These are phyloP conservation scores for Candida silvatica DNA, from an alignment of 805 yeast genomes.

Conservation along the genomic window DNA sequence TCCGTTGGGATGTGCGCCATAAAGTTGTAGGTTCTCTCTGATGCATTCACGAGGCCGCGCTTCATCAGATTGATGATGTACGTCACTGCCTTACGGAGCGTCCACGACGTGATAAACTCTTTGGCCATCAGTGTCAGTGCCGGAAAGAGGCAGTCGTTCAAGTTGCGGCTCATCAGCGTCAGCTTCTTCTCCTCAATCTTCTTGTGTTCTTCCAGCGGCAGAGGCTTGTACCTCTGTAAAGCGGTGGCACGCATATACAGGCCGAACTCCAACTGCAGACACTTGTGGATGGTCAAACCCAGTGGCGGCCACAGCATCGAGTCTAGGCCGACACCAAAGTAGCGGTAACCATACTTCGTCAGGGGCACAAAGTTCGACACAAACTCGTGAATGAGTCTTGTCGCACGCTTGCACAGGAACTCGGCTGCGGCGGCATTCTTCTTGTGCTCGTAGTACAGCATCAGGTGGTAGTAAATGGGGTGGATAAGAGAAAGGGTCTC, in stretches of 20 bases:
- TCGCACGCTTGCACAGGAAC: conserved; percentile 28
- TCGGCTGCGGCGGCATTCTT: conserved; percentile 28
- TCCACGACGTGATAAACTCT: conserved; percentile 33
- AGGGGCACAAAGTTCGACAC: conserved; percentile 28
- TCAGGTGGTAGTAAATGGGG: conserved; percentile 33
- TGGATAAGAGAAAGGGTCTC: conserved; percentile 26
- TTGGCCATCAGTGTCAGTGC: neutral
- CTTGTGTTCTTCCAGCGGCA: neutral
- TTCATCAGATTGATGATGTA: conserved; percentile 30
- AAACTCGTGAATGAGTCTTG: conserved; percentile 24
- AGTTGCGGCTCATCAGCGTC: neutral
- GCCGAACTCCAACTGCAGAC: conserved; percentile 20
- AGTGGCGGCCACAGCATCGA: conserved; percentile 28
- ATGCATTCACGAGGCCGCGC: conserved; percentile 5
- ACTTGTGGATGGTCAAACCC: conserved; percentile 30
- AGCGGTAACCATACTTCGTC: conserved; percentile 20
- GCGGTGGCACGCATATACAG: neutral
- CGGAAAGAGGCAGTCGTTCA: neutral
- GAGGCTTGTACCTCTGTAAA: neutral
- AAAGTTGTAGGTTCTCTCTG: conserved; percentile 6
- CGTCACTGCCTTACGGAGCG: conserved; percentile 50
- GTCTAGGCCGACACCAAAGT: conserved; percentile 30
- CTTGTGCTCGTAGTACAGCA: conserved; percentile 27
- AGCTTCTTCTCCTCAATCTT: neutral
- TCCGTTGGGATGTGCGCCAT: conserved; percentile 10